These are phyloP conservation scores for Entonaema liquescens DNA, from an alignment of 495 filamentous ascomycete species.

Conservation along the genomic window DNA sequence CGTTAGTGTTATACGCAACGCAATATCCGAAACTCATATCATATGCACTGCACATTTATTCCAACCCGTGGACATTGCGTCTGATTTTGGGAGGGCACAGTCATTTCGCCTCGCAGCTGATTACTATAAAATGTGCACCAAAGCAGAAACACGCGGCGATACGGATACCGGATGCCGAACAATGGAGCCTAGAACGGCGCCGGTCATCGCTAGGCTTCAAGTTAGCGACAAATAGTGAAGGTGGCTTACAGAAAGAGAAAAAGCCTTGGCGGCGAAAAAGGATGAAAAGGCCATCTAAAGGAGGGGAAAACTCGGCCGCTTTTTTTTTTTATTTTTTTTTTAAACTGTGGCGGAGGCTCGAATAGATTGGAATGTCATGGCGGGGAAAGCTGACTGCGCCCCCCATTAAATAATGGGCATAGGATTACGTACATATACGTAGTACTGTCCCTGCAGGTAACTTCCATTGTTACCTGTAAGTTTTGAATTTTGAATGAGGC, in stretches of 20 bases:
- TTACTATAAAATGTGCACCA: neutral
- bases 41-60: too few relatives aligned
- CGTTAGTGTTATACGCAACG: too few relatives aligned
- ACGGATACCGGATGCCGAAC: too few relatives aligned
- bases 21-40: too few relatives aligned
- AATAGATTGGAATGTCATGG: too few relatives aligned
- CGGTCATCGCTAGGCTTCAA: neutral
- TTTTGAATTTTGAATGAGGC: neutral
- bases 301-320: neutral
- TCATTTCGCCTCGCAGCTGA: constrained; percentile 7
- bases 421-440: neutral
- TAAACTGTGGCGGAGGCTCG: too few relatives aligned
- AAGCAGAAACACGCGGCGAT: too few relatives aligned
- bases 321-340: too few relatives aligned
- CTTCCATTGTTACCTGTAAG: neutral
- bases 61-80: too few relatives aligned
- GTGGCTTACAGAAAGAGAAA: neutral
- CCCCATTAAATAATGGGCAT: neutral
- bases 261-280: neutral
- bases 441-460: neutral
- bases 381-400: too few relatives aligned
- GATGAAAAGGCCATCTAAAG: neutral
- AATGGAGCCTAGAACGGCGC: too few relatives aligned
- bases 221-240: neutral
- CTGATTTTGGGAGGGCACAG: neutral